Evolutionary conservation across 257 asterid genomes (phyloP).

Genomic region (Capsicum baccatum): DNA sequence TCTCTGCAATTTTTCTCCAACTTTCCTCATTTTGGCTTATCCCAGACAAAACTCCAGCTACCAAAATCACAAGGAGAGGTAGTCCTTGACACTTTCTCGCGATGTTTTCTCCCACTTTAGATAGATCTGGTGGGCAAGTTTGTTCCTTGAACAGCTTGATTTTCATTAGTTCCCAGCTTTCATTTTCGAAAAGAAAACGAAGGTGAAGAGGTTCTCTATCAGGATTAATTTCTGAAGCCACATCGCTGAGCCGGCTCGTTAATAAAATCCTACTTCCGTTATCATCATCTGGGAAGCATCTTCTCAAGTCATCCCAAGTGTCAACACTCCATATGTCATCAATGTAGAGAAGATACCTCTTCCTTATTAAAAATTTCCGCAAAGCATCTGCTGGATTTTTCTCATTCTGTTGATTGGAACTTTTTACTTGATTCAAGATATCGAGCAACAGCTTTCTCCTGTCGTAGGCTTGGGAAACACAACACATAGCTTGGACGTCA

Average conservation of each 20-base stretch:
- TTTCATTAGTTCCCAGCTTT: slow-evolving; percentile 32
- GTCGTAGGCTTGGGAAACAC: slow-evolving; percentile 21
- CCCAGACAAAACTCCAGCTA: too few relatives aligned
- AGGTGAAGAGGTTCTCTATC: background rate
- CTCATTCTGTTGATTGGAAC: background rate
- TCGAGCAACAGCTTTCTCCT: slow-evolving; percentile 21
- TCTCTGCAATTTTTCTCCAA: too few relatives aligned
- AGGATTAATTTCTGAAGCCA: background rate
- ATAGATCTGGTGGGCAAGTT: too few relatives aligned
- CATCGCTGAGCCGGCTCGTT: slow-evolving; percentile 12
- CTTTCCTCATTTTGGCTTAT: too few relatives aligned
- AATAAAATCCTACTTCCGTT: slow-evolving; percentile 29
- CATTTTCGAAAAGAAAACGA: background rate
- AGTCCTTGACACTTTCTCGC: too few relatives aligned
- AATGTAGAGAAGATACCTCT: slow-evolving; percentile 28
- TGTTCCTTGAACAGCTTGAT: slow-evolving; percentile 10
- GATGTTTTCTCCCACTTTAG: too few relatives aligned
- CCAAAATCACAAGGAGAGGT: too few relatives aligned
- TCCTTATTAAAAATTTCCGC: background rate
- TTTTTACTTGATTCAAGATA: background rate
- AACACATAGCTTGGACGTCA: slow-evolving; percentile 17
- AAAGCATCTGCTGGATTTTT: background rate
- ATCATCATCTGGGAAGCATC: too few relatives aligned
- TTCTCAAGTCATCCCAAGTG: slow-evolving; percentile 5
- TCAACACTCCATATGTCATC: slow-evolving; percentile 30